Evolutionary conservation across 129 eudicot genomes (phyloP), one percentile per base, ranked within the genome.

Genomic region (Dittrichia graveolens): DNA sequence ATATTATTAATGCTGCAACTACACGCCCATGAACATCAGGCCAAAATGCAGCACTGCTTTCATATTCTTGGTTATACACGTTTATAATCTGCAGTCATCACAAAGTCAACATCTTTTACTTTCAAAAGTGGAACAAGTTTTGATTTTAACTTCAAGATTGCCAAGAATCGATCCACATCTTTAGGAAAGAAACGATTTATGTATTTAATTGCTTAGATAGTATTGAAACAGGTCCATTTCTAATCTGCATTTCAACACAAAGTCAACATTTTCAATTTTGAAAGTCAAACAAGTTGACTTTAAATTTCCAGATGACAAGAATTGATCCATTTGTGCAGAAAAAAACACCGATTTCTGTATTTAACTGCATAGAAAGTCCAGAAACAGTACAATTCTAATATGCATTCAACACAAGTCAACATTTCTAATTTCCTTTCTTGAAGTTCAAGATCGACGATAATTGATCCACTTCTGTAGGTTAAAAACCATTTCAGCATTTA

Each of bases 41-140:
- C 98, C 98, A 94, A 82, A 90, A 94, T 50, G 95, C 92, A 40
- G 95, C 98, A 38, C 84, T 91, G 78, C 98, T 92, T 84, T 92
- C 98, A 59, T 92, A 92, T 72, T 92, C 90, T 79, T 92, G 98
- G 79, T 92, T 92, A 71, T 92, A 92, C 10, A 92, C 98, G 45
- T 92, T 94, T 67, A 94, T 94, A 67, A 94, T 83, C 98, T 94
- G 93, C 76, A 46, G 53, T 55, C 35, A 40, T 67, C 47, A 83
- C 16, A 31, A 42, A 47, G 37, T 69, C 74, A 52, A 9, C 38
- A 50, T 37, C 5, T 34, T 5, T 4, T 61, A 64, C 10, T 31
- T 46, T 11, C 19, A 19, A 35, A 9, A 35, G 38, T 35, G 38
- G 9, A 68, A 67, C 42, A 11, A 5, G 13, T 19, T 44, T 12